These are phyloP conservation scores for Urtica urens DNA, from an alignment of 306 rosid species.

Conservation along the genomic window DNA sequence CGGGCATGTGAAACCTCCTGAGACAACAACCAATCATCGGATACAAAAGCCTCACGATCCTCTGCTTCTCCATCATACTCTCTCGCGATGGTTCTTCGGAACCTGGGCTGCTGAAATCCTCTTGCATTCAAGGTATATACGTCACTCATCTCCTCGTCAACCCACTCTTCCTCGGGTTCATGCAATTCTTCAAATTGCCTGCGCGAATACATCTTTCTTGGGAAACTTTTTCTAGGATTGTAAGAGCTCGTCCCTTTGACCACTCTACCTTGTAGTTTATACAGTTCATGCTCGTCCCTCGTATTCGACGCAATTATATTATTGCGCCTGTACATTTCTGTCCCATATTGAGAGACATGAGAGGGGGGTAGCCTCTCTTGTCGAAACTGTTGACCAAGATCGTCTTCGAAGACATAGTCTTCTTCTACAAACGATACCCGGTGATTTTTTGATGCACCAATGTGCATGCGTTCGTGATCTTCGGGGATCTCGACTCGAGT, in stretches of 20 bases:
- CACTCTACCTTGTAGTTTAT: slow-evolving; percentile 37
- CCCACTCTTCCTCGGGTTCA: slow-evolving; percentile 51
- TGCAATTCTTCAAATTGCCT: slow-evolving; percentile 40
- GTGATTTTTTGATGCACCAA: slow-evolving; percentile 28
- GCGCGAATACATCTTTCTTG: slow-evolving; percentile 34
- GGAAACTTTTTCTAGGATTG: slow-evolving; percentile 29
- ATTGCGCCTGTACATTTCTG: slow-evolving; percentile 22
- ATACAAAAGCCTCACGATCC: slow-evolving; percentile 27
- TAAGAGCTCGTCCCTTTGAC: slow-evolving; percentile 38
- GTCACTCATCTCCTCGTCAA: slow-evolving; percentile 35
- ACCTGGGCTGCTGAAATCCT: slow-evolving; percentile 33
- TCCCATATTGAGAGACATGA: slow-evolving; percentile 35
- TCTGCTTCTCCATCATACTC: slow-evolving; percentile 23
- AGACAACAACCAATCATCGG: slow-evolving; percentile 39
- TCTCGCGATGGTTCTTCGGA: slow-evolving; percentile 35
- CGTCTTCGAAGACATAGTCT: slow-evolving; percentile 50
- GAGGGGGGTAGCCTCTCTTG: slow-evolving; percentile 44
- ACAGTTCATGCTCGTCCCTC: slow-evolving; percentile 31
- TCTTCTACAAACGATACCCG: slow-evolving; percentile 31
- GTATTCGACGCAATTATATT: slow-evolving; percentile 37
- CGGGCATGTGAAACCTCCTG: slow-evolving; percentile 27
- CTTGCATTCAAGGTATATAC: slow-evolving; percentile 30
- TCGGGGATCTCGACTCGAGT: slow-evolving; percentile 32
- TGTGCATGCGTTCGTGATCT: slow-evolving; percentile 36
- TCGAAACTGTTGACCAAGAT: slow-evolving; percentile 34